phyloP scores from a whole-genome alignment of 225 moss, liverwort and hornwort species.

The Anthoceros angustus region DNA sequence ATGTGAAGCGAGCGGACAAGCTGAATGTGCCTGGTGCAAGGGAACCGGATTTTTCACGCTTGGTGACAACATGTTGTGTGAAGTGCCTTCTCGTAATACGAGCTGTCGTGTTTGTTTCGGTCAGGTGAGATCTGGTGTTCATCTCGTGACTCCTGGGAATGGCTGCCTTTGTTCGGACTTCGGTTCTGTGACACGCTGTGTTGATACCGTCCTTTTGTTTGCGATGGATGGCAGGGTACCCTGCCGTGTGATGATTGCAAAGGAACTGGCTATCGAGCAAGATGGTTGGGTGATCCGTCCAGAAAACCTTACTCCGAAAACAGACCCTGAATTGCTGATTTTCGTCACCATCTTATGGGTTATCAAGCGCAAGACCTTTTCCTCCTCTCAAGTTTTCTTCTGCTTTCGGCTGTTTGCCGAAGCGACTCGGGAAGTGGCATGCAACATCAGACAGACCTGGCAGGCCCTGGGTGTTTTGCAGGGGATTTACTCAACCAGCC shows the following conservation, averaged over 20 bases:
- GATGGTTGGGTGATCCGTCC: conserved; percentile 40
- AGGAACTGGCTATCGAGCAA: conserved; percentile 49
- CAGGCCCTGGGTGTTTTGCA: too few relatives aligned
- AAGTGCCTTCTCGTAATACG: conserved; percentile 90
- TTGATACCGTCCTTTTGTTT: neutral
- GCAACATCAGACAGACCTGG: too few relatives aligned
- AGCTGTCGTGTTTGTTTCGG: conserved; percentile 78
- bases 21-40: conserved; percentile 89
- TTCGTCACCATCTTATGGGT: too few relatives aligned
- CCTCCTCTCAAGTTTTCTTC: too few relatives aligned
- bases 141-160: neutral
- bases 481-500: too few relatives aligned
- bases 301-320: neutral
- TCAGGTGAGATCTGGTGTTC: conserved; percentile 28
- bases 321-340: too few relatives aligned
- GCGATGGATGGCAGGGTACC: conserved; percentile 24
- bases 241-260: conserved; percentile 43
- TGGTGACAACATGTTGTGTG: conserved; percentile 85
- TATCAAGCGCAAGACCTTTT: too few relatives aligned
- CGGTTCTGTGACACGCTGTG: neutral
- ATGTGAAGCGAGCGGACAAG: conserved; percentile 55
- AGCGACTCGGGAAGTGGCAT: too few relatives aligned
- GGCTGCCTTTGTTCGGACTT: neutral
- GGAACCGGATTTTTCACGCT: conserved; percentile 88
- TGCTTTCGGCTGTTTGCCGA: too few relatives aligned